Percentiles rank a stretch among this genome's conserved stretches.
phyloP scores from a whole-genome alignment of 345 rosid species.

The Barbarea vulgaris region DNA sequence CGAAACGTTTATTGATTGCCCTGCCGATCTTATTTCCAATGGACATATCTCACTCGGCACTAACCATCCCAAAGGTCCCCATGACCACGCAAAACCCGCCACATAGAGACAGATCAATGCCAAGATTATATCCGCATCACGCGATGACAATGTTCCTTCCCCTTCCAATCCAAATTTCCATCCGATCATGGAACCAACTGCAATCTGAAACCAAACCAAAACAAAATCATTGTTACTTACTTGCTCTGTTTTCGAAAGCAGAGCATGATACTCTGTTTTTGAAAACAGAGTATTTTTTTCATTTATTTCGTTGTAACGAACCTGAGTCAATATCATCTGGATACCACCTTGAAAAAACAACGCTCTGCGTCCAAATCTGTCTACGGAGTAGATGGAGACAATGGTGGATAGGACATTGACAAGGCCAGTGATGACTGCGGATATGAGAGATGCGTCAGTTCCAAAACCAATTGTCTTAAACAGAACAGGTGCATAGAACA shows the following conservation, averaged over 20 bases:
- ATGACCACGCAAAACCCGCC: conserved; percentile 44
- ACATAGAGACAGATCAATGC: conserved; percentile 40
- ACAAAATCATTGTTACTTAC: neutral
- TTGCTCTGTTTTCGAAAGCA: neutral
- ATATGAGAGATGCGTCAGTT: conserved; percentile 36
- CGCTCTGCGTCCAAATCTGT: conserved; percentile 43
- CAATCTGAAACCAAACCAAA: conserved; percentile 21
- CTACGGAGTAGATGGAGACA: conserved; percentile 42
- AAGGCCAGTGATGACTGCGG: conserved; percentile 44
- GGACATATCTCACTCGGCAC: conserved; percentile 48
- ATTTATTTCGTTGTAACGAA: neutral
- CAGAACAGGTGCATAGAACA: conserved; percentile 51
- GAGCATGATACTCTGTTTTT: neutral
- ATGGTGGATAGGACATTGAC: conserved; percentile 40
- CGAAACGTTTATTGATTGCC: conserved; percentile 35
- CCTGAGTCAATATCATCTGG: conserved; percentile 50
- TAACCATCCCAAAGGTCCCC: conserved; percentile 50
- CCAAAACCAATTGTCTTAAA: conserved; percentile 47
- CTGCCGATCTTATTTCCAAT: conserved; percentile 41
- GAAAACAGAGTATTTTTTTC: neutral
- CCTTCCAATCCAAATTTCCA: conserved; percentile 40
- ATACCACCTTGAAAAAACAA: conserved; percentile 44
- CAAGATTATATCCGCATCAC: conserved; percentile 28
- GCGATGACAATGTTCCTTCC: conserved; percentile 4
- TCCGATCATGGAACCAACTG: conserved; percentile 34